Base-by-base conservation (phyloP, 495 filamentous ascomycete genomes). In the Penicillium egyptiacum region DNA sequence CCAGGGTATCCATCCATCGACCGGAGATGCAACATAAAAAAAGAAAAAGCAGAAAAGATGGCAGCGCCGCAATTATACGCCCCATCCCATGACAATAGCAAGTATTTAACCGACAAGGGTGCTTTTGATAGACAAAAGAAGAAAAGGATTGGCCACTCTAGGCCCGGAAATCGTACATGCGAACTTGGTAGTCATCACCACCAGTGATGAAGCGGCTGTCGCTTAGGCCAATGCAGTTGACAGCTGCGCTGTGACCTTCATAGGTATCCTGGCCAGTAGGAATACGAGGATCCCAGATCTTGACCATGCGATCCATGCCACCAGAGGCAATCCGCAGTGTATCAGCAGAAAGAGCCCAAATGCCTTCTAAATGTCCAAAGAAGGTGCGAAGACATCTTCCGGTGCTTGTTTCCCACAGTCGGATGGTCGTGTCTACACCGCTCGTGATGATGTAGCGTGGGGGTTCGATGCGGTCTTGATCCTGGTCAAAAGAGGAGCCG, bases 261-360 rank as follows among this genome's bases (percentile, higher is more conserved):
- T 94, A 93, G 2, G 93, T 98, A 39, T 91, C 79, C 70, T 96
- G 90, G 69, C 92, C 96, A 58, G 87, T 90, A 4, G 95, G 93
- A 12, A 88, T 90, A 62, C 91, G 78, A 26, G 93, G 86, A 74
- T 98, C 93, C 95, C 95, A 98, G 37, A 95, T 87, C 70, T 97
- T 97, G 70, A 96, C 88, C 86, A 92, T 97, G 37, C 88, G 84
- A 72, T 99, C 94, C 71, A 97, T 87, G 33, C 89, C 88, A 11
- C 92, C 94, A 51, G 87, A 89, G 33, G 97, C 90, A 28, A 96
- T 84, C 16, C 94, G 85, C 33, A 99, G 77, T 0, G 89, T 91
- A 68, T 99, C 95, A 2, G 90, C 95, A 2, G 90, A 92, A 5
- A 99, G 81, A 10, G 89, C 88, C 94, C 94, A 99, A 22, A 99